Conservation (phyloP, 83 land plant genomes). For the Picea engelmannii region DNA sequence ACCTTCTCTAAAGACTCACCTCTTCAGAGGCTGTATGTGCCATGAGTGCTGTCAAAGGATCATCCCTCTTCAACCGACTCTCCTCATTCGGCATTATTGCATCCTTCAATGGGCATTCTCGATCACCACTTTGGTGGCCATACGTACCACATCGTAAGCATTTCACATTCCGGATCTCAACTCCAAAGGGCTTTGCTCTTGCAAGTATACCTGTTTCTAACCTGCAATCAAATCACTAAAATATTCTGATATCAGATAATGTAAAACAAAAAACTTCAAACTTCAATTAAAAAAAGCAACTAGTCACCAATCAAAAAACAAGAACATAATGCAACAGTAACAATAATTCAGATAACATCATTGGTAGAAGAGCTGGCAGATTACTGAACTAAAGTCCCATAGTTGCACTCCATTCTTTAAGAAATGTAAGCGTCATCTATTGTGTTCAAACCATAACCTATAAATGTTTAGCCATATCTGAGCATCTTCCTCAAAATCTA, state of each 20-base stretch:
- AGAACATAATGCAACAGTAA: not conserved
- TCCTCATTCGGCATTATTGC: constrained; percentile 86
- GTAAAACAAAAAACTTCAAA: not conserved
- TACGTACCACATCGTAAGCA: constrained; percentile 88
- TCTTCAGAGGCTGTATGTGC: constrained; percentile 66
- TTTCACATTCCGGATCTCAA: constrained; percentile 96
- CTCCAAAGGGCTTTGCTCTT: constrained; percentile 88
- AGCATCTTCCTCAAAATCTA: no score
- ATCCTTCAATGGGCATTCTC: constrained; percentile 95
- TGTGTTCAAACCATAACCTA: no score
- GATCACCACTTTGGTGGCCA: constrained; percentile 99
- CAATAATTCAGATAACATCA: not conserved
- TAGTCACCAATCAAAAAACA: not conserved
- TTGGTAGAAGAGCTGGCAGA: not conserved
- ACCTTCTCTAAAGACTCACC: constrained; percentile 33
- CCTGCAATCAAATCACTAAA: constrained; percentile 42
- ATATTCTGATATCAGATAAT: constrained; percentile 7
- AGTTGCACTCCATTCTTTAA: not conserved
- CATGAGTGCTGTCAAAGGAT: constrained; percentile 81
- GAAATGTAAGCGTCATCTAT: no score
- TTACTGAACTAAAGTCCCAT: not conserved
- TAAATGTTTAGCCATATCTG: no score
- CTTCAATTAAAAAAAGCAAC: not conserved
- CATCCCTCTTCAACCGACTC: constrained; percentile 87
- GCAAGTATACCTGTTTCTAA: constrained; percentile 84